A percentile compares a stretch with the other conserved stretches of the same genome.
phyloP scores from a whole-genome alignment of 495 filamentous ascomycete genomes.

The Penicillium diatomitis region DNA sequence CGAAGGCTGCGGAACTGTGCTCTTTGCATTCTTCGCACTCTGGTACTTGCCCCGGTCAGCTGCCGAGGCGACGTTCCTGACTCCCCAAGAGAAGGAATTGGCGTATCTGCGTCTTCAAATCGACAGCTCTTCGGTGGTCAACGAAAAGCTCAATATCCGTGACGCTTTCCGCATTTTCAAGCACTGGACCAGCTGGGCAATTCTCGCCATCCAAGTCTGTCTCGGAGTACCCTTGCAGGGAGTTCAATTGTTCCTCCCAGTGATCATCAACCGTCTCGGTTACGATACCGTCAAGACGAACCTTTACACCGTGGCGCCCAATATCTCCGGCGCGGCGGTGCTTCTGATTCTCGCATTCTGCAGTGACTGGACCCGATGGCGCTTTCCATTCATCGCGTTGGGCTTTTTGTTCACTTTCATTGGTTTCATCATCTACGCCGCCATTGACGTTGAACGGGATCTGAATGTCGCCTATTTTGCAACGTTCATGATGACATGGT shows the following conservation, averaged over 20 bases:
- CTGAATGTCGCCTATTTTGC: constrained; percentile 65
- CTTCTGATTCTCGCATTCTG: constrained; percentile 59
- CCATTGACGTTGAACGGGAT: constrained; percentile 50
- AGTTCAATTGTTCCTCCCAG: constrained; percentile 63
- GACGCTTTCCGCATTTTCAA: constrained; percentile 57
- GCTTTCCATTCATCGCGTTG: constrained; percentile 65
- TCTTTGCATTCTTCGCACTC: constrained; percentile 58
- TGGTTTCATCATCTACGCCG: constrained; percentile 67
- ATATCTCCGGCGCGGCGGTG: constrained; percentile 58
- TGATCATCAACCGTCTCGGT: constrained; percentile 58
- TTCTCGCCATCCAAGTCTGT: constrained; percentile 63
- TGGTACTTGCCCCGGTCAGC: constrained; percentile 62
- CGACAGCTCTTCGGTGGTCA: constrained; percentile 62
- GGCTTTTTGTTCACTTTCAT: constrained; percentile 66
- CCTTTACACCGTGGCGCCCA: constrained; percentile 68
- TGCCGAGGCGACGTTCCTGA: constrained; percentile 54
- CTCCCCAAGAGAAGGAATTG: constrained; percentile 53
- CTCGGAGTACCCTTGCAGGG: constrained; percentile 68
- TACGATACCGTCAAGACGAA: constrained; percentile 63
- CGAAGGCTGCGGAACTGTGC: constrained; percentile 55
- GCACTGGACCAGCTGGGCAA: constrained; percentile 51
- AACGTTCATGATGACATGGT: constrained; percentile 73
- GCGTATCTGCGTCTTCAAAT: constrained; percentile 68
- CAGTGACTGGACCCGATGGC: constrained; percentile 53
- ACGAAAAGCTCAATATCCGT: constrained; percentile 59